A percentile compares a stretch with the other conserved stretches of the same genome.
Conservation (phyloP, 169 alveolate genomes). For the Theileria annulata region DNA sequence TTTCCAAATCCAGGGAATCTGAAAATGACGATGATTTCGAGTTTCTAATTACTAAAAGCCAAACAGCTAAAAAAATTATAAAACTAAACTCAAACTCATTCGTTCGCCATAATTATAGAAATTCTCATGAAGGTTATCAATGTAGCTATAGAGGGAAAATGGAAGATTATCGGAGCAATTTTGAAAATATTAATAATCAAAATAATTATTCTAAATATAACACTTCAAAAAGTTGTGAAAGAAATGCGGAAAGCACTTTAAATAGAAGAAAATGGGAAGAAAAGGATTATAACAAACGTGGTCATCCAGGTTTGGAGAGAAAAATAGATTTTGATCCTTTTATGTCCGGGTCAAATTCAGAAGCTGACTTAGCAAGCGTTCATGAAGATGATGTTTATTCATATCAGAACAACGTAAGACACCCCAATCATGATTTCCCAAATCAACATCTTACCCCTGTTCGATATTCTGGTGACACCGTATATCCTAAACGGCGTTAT, state of each 20-base stretch:
- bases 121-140: no score
- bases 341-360: neutral
- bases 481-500: no score
- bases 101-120: no score
- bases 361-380: no score
- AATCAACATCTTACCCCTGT: no score
- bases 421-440: no score
- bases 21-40: slow-evolving; percentile 12
- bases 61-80: neutral
- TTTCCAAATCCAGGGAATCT: neutral
- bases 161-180: neutral
- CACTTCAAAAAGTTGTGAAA: no score
- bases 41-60: slow-evolving; percentile 12
- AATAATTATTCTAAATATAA: neutral
- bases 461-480: no score
- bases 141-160: no score
- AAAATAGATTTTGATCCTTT: slow-evolving; percentile 23
- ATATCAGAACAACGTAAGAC: no score
- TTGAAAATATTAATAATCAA: neutral
- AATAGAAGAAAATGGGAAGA: neutral
- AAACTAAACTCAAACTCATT: neutral
- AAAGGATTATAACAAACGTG: neutral
- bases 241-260: no score
- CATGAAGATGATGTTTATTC: no score
- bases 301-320: slow-evolving; percentile 20